Base-by-base conservation (phyloP, 2,329 filamentous ascomycete genomes). In the Ophiosphaerella korrae region DNA sequence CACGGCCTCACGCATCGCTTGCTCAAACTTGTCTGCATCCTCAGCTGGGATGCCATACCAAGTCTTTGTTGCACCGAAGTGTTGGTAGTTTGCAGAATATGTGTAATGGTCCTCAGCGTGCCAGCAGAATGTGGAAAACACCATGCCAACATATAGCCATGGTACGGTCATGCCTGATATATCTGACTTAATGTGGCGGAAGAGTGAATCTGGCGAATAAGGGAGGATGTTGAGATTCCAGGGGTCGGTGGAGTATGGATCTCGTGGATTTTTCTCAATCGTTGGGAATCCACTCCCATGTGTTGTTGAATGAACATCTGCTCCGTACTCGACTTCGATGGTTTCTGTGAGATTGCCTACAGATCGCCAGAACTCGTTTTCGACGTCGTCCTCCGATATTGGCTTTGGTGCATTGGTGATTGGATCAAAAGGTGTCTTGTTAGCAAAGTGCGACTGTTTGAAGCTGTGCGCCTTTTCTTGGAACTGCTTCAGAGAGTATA, bases 71-170 rank as follows among this genome's bases (percentile, higher is more conserved):
- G 92, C 92, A 8, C 94, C 94, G 66, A 99, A 96, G 66, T 99
- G 94, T 72, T 99, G 94, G 66, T 97, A 99, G 62, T 99, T 99
- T 45, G 94, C 89, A 0, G 94, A 99, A 71, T 97, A 99, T 2
- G 94, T 88, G 70, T 96, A 97, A 69, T 99, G 94, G 67, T 99
- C 94, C 68, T 99, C 94, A 58, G 96, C 97, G 72, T 99, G 94
- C 94, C 94, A 99, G 74, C 94, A 99, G 69, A 99, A 99, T 0
- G 94, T 97, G 0, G 94, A 99, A 72, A 99, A 99, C 34, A 96
- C 95, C 94, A 99, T 99, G 55, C 94, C 94, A 3, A 99, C 94
- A 69, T 99, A 99, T 3, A 99, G 86, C 94, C 94, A 99, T 0
- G 94, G 94, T 7, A 99, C 93, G 0, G 94, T 99, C 94, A 99